These are phyloP conservation scores for Rickenella mellea DNA, from an alignment of 768 basidiomycete genomes.

Conservation along the genomic window DNA sequence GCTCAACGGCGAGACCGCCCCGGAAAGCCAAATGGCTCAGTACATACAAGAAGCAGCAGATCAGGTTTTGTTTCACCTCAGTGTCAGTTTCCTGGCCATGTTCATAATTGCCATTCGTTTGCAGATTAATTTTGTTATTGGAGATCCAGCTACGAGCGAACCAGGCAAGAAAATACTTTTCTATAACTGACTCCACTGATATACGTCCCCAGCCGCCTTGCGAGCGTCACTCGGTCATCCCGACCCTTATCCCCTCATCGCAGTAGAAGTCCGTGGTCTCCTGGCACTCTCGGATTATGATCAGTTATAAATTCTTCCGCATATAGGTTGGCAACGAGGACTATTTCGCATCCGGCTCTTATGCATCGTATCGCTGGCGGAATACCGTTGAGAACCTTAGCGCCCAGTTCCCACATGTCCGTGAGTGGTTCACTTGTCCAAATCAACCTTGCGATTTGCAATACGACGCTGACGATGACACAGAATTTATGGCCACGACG, in stretches of 20 bases:
- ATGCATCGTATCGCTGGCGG: conserved; percentile 39
- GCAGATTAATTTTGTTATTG: conserved; percentile 54
- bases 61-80: conserved; percentile 37
- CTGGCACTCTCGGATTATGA: no score
- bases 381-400: conserved; percentile 35
- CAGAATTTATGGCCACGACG: conserved; percentile 52
- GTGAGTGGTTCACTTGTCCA: conserved; percentile 23
- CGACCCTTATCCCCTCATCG: conserved; percentile 30
- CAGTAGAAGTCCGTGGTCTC: no score
- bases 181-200: not conserved
- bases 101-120: not conserved
- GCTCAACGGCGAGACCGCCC: conserved; percentile 32
- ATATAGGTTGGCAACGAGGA: conserved; percentile 62
- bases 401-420: conserved; percentile 39
- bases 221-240: conserved; percentile 48
- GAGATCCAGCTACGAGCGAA: conserved; percentile 35
- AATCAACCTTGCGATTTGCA: no score
- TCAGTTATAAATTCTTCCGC: no score
- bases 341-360: conserved; percentile 30
- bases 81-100: conserved; percentile 11
- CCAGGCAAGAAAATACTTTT: conserved; percentile 17
- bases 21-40: conserved; percentile 32
- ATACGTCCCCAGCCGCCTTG: conserved; percentile 30
- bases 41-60: conserved; percentile 49
- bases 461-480: not conserved